These are phyloP conservation scores for Saccharomyces paradoxus DNA, from an alignment of 805 yeast genomes.

Conservation along the genomic window DNA sequence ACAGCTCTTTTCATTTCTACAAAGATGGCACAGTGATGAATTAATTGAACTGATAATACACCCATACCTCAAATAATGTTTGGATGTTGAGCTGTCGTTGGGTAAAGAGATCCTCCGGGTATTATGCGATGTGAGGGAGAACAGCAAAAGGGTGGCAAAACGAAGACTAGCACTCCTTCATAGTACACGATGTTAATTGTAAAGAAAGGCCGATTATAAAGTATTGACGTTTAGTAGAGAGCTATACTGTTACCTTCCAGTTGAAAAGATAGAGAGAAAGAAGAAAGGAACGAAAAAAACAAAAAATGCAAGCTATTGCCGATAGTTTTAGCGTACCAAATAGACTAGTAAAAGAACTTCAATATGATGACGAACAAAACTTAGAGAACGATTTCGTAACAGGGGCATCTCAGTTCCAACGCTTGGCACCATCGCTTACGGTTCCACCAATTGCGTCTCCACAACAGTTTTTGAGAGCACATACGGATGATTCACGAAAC, in stretches of 20 bases:
- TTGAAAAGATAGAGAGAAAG: not conserved
- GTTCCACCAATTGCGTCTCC: conserved; percentile 85
- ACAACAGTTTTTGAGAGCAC: conserved; percentile 90
- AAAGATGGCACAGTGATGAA: no score
- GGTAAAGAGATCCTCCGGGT: not conserved
- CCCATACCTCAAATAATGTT: not conserved
- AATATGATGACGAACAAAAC: conserved; percentile 27
- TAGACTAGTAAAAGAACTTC: conserved; percentile 21
- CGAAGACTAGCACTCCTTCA: not conserved
- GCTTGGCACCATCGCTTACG: conserved; percentile 50
- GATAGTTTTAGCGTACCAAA: conserved; percentile 19
- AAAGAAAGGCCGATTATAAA: not conserved
- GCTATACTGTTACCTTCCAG: not conserved
- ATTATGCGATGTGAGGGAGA: not conserved
- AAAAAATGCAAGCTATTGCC: conserved; percentile 29
- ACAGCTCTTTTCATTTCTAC: no score
- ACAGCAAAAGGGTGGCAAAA: conserved; percentile 6
- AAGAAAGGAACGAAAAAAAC: not conserved
- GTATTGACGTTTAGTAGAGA: not conserved
- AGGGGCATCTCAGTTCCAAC: conserved; percentile 25
- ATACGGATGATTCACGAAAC: conserved; percentile 87
- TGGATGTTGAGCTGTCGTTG: not conserved
- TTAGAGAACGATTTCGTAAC: conserved; percentile 31
- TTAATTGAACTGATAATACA: not conserved
- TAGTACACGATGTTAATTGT: not conserved